Evolutionary conservation across 176 grass and related monocot species (phyloP).

Genomic region (Calamus simplicifolius): DNA sequence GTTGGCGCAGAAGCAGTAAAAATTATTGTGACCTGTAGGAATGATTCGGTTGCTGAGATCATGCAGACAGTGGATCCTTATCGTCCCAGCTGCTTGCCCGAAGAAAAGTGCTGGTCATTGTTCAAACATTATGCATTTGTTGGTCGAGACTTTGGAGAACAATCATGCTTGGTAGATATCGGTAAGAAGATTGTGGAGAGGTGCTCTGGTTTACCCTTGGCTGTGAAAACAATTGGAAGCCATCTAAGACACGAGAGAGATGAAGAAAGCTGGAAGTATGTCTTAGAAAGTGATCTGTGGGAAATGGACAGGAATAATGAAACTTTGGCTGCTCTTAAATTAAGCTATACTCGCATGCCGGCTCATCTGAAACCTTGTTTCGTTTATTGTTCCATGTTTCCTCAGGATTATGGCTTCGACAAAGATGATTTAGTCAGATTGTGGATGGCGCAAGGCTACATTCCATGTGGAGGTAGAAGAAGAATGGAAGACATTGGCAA

Average conservation of each 20-base stretch:
- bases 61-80: slow-evolving; percentile 8
- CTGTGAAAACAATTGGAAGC: slow-evolving; percentile 27
- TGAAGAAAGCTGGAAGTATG: slow-evolving; percentile 24
- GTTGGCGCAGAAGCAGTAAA: background rate
- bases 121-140: slow-evolving; percentile 34
- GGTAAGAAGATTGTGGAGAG: slow-evolving; percentile 24
- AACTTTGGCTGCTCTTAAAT: slow-evolving; percentile 32
- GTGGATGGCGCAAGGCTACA: no score
- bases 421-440: slow-evolving; percentile 31
- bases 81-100: slow-evolving; percentile 6
- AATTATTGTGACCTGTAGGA: slow-evolving; percentile 38
- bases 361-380: slow-evolving; percentile 33
- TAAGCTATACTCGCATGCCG: slow-evolving; percentile 32
- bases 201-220: slow-evolving; percentile 35
- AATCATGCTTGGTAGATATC: slow-evolving; percentile 7
- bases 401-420: slow-evolving; percentile 20
- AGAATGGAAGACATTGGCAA: no score
- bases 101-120: slow-evolving; percentile 17
- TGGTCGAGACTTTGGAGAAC: background rate
- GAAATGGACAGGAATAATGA: slow-evolving; percentile 19
- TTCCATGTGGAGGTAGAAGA: no score
- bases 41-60: slow-evolving; percentile 12
- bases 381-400: slow-evolving; percentile 28
- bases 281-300: slow-evolving; percentile 39
- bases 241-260: slow-evolving; percentile 9